Base-by-base conservation (phyloP, 805 yeast genomes). In the Schwanniomyces polymorphus region DNA sequence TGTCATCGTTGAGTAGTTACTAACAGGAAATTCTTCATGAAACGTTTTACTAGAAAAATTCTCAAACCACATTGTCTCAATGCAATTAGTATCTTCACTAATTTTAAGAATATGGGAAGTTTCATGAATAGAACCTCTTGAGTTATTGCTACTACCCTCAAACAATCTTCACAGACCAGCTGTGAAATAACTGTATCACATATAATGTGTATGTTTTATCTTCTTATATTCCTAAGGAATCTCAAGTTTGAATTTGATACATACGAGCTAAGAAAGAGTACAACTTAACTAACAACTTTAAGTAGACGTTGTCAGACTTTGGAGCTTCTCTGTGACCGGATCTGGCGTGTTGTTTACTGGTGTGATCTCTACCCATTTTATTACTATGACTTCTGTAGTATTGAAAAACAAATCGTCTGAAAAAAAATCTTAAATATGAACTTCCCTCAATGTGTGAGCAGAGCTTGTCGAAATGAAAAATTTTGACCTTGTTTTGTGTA, bases 251-350 rank as follows among this genome's bases (percentile, higher is more conserved):
- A 34, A 48, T 45, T 21, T 35, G 34, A 57, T 77, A 89, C 97
- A 79, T 88, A 89, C 99, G 97, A 82, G 98, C 97, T 80, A 94
- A 85, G 95, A 90, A 94, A 75, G 97, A 79, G 90, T 91, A 94
- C 69, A 94, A 84, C 87, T 92, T 92, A 78, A 92, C 98, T 80
- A 94, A 87, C 75, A 94, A 80, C 80, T 87, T 88, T 81, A 94
- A 84, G 97, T 94, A 94, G 81, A 91, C 97, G 76, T 94, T 94
- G 82, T 94, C 97, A 63, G 98, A 92, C 85, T 90, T 90, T 82
- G 99, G 99, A 79, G 97, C 97, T 75, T 86, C 80, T 82, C 99
- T 91, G 90, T 90, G 96, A 79, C 96, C 86, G 65, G 86, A 80
- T 81, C 91, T 89, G 74, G 82, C 84, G 86, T 94, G 99, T 81